These are phyloP conservation scores for Boletus barrowsii DNA, from an alignment of 768 basidiomycete genomes.

Conservation along the genomic window DNA sequence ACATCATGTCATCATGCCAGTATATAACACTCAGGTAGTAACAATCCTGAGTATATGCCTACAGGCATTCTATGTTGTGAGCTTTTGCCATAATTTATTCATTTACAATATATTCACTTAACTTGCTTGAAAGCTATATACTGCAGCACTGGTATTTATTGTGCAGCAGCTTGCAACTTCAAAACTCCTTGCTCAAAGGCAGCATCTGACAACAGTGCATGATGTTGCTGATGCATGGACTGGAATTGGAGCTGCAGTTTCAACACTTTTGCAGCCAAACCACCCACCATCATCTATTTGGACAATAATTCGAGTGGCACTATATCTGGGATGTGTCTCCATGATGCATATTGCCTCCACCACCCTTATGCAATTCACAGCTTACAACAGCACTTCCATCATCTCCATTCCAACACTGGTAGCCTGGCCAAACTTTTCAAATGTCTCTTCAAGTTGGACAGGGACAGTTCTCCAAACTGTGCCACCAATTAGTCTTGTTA, in stretches of 20 bases:
- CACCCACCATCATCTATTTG: conserved; percentile 8
- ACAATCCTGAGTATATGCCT: neutral
- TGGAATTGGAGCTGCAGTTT: conserved; percentile 20
- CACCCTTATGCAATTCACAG: conserved; percentile 19
- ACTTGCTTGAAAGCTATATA: conserved; percentile 8
- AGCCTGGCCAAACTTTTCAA: conserved; percentile 8
- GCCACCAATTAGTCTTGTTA: neutral
- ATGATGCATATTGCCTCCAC: conserved; percentile 20
- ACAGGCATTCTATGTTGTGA: neutral
- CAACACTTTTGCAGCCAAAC: conserved; percentile 10
- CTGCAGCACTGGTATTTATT: conserved; percentile 15
- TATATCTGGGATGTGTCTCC: conserved; percentile 18
- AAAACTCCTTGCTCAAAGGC: neutral
- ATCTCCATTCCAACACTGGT: neutral
- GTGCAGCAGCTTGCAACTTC: conserved; percentile 17
- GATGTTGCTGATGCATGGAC: conserved; percentile 20
- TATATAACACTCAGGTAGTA: neutral
- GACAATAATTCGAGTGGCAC: conserved; percentile 6
- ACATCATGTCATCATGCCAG: neutral
- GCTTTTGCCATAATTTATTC: neutral
- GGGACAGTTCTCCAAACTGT: neutral
- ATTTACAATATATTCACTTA: neutral
- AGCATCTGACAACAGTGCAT: conserved; percentile 18
- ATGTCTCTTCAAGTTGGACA: neutral
- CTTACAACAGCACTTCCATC: conserved; percentile 4